These are phyloP conservation scores for Quercus wislizeni DNA, from an alignment of 306 rosid genomes.

Conservation along the genomic window DNA sequence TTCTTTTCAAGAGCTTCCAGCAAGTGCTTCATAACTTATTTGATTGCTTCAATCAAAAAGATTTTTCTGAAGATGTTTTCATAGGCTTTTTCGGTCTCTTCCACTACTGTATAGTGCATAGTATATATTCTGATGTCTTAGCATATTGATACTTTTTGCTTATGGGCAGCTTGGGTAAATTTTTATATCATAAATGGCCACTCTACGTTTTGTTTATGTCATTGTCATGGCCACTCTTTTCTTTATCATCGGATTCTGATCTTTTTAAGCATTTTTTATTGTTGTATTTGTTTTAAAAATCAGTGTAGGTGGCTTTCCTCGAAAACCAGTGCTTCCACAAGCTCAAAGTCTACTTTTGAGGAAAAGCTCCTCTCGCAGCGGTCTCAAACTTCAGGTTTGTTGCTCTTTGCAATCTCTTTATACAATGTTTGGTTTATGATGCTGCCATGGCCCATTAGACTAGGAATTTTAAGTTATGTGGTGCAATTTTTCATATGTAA, in stretches of 20 bases:
- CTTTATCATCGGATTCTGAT: conserved; percentile 6
- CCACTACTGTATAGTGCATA: not conserved
- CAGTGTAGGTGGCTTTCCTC: conserved; percentile 99
- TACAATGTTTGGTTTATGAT: not conserved
- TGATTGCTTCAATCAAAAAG: not conserved
- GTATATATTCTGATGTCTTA: not conserved
- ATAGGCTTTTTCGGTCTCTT: not conserved
- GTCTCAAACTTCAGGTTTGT: conserved; percentile 88
- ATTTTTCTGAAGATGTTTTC: not conserved
- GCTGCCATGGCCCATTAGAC: not conserved
- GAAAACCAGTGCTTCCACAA: conserved; percentile 59
- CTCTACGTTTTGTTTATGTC: not conserved
- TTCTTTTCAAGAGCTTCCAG: not conserved
- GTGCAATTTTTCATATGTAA: not conserved
- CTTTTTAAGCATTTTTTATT: conserved; percentile 20
- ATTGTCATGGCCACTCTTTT: not conserved
- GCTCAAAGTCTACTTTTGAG: conserved; percentile 73
- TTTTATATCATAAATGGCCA: not conserved
- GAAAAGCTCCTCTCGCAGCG: conserved; percentile 91
- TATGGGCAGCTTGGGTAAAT: not conserved
- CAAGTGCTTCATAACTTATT: not conserved
- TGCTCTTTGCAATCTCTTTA: conserved; percentile 13
- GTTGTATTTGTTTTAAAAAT: conserved; percentile 33
- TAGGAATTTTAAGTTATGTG: not conserved
- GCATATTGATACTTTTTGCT: not conserved